These are phyloP conservation scores for Rubus parviflorus DNA, from an alignment of 306 rosid genomes.

Conservation along the genomic window DNA sequence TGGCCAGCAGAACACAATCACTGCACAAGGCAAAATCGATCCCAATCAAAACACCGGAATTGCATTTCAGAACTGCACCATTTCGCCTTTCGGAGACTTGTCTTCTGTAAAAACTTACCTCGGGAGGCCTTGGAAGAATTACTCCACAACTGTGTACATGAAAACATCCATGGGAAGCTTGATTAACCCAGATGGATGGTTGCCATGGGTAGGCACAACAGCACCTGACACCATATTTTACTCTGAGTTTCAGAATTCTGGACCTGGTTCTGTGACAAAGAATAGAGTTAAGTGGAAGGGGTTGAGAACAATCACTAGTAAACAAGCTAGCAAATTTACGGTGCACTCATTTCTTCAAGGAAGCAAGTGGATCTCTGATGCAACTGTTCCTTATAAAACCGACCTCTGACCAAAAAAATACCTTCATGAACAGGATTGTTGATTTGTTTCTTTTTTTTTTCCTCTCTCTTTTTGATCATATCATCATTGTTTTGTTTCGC, in stretches of 20 bases:
- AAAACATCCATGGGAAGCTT: conserved; percentile 41
- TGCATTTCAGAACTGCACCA: conserved; percentile 53
- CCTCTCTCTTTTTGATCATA: neutral
- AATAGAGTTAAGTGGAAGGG: conserved; percentile 79
- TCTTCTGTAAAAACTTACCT: conserved; percentile 57
- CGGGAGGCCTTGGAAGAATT: conserved; percentile 87
- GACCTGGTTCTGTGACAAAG: conserved; percentile 61
- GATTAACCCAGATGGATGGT: conserved; percentile 68
- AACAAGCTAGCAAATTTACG: conserved; percentile 45
- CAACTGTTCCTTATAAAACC: conserved; percentile 37
- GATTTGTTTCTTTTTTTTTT: neutral
- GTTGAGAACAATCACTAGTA: conserved; percentile 36
- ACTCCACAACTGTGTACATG: conserved; percentile 69
- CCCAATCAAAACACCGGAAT: conserved; percentile 79
- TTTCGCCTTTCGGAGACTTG: conserved; percentile 53
- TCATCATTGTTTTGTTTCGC: neutral
- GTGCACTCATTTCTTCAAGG: conserved; percentile 58
- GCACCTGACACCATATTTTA: conserved; percentile 80
- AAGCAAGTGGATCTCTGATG: conserved; percentile 47
- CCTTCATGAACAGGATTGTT: neutral
- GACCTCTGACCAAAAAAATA: conserved; percentile 29
- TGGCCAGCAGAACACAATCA: conserved; percentile 73
- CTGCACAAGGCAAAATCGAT: conserved; percentile 76
- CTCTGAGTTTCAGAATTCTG: conserved; percentile 58
- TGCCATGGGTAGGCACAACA: conserved; percentile 70